Base-by-base conservation (phyloP, 306 rosid species). In the Macrotyloma uniflorum region DNA sequence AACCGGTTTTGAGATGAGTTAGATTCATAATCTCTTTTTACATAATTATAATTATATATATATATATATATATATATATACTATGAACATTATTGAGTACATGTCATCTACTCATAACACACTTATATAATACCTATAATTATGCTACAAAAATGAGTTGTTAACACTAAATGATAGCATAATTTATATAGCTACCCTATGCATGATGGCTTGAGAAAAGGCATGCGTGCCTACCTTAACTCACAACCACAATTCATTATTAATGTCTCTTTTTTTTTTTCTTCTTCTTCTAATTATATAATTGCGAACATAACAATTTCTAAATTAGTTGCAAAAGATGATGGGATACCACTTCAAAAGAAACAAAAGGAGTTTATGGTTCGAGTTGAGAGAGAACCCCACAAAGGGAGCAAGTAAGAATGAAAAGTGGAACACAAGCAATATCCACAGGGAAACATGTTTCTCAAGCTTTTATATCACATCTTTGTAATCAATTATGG, bases 361-460 rank as follows among this genome's bases (percentile, higher is more conserved):
- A 16, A 55, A 51, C 53, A 66, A 76, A 75, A 16, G 28, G 24
- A 51, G 45, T 65, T 66, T 55, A 73, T 59, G 40, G 40, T 28
- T 28, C 32, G 62, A 65, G 66, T 65, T 64, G 67, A 72, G 61
- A 26, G 67, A 16, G 40, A 55, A 3, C 8, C 38, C 66, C 66
- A 6, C 40, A 33, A 50, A 64, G 20, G 42, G 54, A 42, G 20
- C 59, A 51, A 51, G 13, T 18, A 22, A 40, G 18, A 13, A 64
- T 18, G 50, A 74, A 28, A 24, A 61, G 24, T 46, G 43, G 49
- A 49, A 54, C 23, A 22, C 6, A 72, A 80, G 63, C 74, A 54
- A 73, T 64, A 42, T 79, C 42, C 80, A 80, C 75, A 28, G 2
- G 20, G 38, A 59, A 18, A 68, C 58, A 81, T 67, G 67, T 47